Percentiles rank a stretch among this genome's conserved stretches.
These are phyloP conservation scores for Musa schizocarpa DNA, from an alignment of 176 grass and related monocot genomes.

Conservation along the genomic window DNA sequence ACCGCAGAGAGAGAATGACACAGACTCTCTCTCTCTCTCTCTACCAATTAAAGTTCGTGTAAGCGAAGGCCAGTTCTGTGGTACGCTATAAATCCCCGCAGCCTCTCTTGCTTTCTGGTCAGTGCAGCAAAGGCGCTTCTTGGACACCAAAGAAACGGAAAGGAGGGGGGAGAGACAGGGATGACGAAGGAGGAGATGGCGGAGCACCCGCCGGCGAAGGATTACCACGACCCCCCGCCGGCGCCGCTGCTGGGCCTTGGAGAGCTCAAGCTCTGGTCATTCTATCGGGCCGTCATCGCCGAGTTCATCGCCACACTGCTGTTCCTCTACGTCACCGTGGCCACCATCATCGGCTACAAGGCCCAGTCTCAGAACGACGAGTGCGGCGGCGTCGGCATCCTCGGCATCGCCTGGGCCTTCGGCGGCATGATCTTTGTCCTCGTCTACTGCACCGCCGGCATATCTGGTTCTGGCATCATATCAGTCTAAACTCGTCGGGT, in stretches of 20 bases:
- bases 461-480: slow-evolving; percentile 34
- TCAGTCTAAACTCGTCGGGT: too few relatives aligned
- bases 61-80: not conserved
- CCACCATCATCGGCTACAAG: slow-evolving; percentile 87
- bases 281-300: slow-evolving; percentile 69
- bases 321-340: slow-evolving; percentile 74
- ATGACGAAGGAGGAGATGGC: slow-evolving; percentile 23
- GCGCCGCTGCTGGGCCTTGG: slow-evolving; percentile 37
- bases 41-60: not conserved
- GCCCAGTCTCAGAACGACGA: slow-evolving; percentile 12
- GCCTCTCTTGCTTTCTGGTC: not conserved
- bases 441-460: slow-evolving; percentile 66
- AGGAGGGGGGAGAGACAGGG: not conserved
- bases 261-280: slow-evolving; percentile 55
- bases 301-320: slow-evolving; percentile 83
- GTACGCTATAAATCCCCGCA: not conserved
- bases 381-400: slow-evolving; percentile 53
- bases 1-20: too few relatives aligned
- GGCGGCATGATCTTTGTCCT: slow-evolving; percentile 83
- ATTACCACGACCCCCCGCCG: slow-evolving; percentile 48
- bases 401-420: slow-evolving; percentile 81
- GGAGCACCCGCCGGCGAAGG: slow-evolving; percentile 19
- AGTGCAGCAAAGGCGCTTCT: too few relatives aligned
- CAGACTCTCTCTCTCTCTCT: not conserved
- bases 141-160: not conserved